Base-by-base conservation (phyloP, 192 early-diverging fungal genomes). In the Backusella australiensis region DNA sequence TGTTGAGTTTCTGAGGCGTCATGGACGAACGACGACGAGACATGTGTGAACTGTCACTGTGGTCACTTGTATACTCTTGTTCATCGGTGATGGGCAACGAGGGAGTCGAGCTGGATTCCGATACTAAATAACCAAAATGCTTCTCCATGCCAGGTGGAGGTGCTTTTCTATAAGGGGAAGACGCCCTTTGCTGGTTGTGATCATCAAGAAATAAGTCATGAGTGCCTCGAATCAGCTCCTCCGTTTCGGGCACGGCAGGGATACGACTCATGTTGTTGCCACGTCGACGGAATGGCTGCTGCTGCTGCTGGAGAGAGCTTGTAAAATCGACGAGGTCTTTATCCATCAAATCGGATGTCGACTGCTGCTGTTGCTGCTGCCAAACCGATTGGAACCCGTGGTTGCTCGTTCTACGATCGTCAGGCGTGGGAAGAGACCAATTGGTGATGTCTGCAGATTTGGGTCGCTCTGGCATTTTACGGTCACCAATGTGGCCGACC, bases 401-500 rank as follows among this genome's bases (percentile, higher is more conserved):
- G 36, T n/a, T 41, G 34, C 12, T 68, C 11, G 69, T 6, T 15
- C 70, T 63, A 36, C 72, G 73, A 69, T 80, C 74, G 34, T 35
- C 77, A 19, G 72, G 53, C 6, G 53, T 75, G 38, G 74, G 29
- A 53, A 73, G 66, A 36, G 77, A 78, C 77, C 77, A 78, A 34
- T 63, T 67, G 19, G 59, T 65, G n/a, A 78, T 78, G 34, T 78
- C 77, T 17, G 77, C 77, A 15, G 77, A 78, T 46, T 68, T 71
- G 1, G 77, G 77, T 34, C 77, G n/a, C 2, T 52, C 78, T 34
- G 68, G 66, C 65, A 68, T 75, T 14, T 66, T 73, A 12, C 76
- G 73, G 44, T 81, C 80, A 2, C 80, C 80, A 72, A 81, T 81
- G 35, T 69, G 71, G 19, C 79, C 79, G 14, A 78, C 67, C 11